These are phyloP conservation scores for Hortaea werneckii DNA, from an alignment of 2,329 filamentous ascomycete species.

Conservation along the genomic window DNA sequence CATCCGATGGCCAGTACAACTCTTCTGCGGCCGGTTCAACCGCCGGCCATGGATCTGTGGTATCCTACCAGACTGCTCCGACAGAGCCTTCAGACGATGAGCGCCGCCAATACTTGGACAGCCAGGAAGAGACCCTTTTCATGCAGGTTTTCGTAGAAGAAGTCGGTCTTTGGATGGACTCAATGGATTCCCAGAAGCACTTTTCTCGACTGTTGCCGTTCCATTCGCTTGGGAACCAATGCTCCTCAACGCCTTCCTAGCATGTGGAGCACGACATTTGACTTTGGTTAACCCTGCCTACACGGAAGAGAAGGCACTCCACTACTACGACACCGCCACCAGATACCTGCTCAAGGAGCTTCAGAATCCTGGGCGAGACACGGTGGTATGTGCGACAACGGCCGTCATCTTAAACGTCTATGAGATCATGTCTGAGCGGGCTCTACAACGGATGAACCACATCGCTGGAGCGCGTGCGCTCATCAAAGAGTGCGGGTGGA, in stretches of 20 bases:
- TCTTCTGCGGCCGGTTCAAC: slow-evolving; percentile 14
- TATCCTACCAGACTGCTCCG: slow-evolving; percentile 30
- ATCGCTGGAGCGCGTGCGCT: slow-evolving; percentile 75
- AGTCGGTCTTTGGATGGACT: slow-evolving; percentile 90
- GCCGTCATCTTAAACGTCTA: slow-evolving; percentile 86
- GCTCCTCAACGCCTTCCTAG: slow-evolving; percentile 78
- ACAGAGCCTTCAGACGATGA: slow-evolving; percentile 31
- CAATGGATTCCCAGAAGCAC: slow-evolving; percentile 70
- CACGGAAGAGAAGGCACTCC: slow-evolving; percentile 64
- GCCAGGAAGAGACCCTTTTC: slow-evolving; percentile 70
- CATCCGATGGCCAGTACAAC: slow-evolving; percentile 14
- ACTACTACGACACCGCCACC: slow-evolving; percentile 80
- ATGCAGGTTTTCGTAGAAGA: slow-evolving; percentile 90
- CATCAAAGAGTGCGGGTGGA: slow-evolving; percentile 85
- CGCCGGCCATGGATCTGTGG: slow-evolving; percentile 12
- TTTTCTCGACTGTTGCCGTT: slow-evolving; percentile 80
- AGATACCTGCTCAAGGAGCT: slow-evolving; percentile 64
- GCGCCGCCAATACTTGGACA: slow-evolving; percentile 55
- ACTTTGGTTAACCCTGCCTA: slow-evolving; percentile 60
- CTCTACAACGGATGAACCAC: slow-evolving; percentile 75
- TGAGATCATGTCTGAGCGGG: slow-evolving; percentile 79
- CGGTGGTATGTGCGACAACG: slow-evolving; percentile 72
- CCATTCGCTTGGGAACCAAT: slow-evolving; percentile 74
- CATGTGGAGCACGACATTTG: slow-evolving; percentile 77
- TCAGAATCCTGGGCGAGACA: slow-evolving; percentile 77